Evolutionary conservation across 352 stramenopile genomes (phyloP).

Genomic region (Globisporangium emineosum): DNA sequence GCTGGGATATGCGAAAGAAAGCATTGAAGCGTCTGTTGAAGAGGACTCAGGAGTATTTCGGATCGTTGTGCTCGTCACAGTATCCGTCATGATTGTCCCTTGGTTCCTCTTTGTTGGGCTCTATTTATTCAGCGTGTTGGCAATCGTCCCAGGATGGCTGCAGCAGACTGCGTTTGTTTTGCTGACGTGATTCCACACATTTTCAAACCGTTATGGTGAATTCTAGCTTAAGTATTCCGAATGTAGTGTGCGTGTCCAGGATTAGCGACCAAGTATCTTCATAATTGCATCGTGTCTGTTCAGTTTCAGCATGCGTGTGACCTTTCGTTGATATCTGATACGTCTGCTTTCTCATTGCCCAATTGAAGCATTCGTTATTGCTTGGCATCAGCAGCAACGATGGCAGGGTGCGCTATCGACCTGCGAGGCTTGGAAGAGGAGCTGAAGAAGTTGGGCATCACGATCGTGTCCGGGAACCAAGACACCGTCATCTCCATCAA

Average conservation of each 20-base stretch:
- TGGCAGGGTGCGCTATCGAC: conserved; percentile 27
- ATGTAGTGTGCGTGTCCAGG: background rate
- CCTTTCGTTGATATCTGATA: conserved; percentile 23
- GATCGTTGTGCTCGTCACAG: conserved; percentile 18
- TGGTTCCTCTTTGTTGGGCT: conserved; percentile 30
- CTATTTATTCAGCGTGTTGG: conserved; percentile 6
- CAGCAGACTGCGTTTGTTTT: conserved; percentile 3
- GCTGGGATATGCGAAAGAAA: conserved; percentile 31
- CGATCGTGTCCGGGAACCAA: conserved; percentile 66
- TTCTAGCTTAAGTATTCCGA: background rate
- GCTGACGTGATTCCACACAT: background rate
- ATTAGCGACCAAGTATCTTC: background rate
- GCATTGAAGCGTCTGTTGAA: conserved; percentile 11
- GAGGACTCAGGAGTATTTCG: conserved; percentile 14
- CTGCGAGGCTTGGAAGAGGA: conserved; percentile 66
- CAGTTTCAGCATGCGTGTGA: conserved; percentile 20
- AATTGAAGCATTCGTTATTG: background rate
- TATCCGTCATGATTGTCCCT: conserved; percentile 25
- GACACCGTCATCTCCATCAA: conserved; percentile 75
- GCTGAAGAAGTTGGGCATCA: conserved; percentile 78
- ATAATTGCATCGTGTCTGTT: conserved; percentile 5
- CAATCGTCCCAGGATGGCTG: background rate
- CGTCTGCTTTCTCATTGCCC: background rate
- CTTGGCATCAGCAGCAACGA: background rate
- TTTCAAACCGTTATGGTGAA: background rate